Conservation (phyloP, 257 asterid species). For the Solanum pimpinellifolium region DNA sequence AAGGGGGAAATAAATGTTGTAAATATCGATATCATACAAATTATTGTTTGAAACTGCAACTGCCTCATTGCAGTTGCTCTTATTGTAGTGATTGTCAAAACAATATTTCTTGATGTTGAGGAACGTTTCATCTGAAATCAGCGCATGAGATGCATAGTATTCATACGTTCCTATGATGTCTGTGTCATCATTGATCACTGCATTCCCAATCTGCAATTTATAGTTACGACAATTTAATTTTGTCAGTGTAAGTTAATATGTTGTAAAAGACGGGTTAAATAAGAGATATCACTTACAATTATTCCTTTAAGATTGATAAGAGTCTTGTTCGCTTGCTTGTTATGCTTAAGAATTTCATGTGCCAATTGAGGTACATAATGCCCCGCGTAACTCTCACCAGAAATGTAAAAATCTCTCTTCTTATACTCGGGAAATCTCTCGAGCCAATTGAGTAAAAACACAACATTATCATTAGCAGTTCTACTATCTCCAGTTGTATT, state of each 20-base stretch:
- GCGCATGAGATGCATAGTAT: neutral
- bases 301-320: conserved; percentile 29
- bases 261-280: neutral
- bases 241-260: neutral
- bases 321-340: conserved; percentile 4
- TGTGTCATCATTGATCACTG: neutral
- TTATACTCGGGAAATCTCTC: conserved; percentile 33
- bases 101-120: neutral
- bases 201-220: conserved; percentile 11
- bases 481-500: conserved; percentile 15
- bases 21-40: neutral
- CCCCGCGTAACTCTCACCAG: conserved; percentile 39
- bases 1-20: neutral
- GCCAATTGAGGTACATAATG: conserved; percentile 41
- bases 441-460: conserved; percentile 31
- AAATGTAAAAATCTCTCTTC: conserved; percentile 19
- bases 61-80: neutral
- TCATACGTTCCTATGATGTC: neutral
- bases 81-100: neutral
- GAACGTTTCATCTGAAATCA: conserved; percentile 11
- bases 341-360: conserved; percentile 8
- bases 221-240: neutral
- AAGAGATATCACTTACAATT: conserved; percentile 11
- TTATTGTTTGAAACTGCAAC: neutral
- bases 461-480: conserved; percentile 23